A percentile compares a stretch with the other conserved stretches of the same genome.
These are phyloP conservation scores for Suillus hirtellus DNA, from an alignment of 768 basidiomycete genomes.

Conservation along the genomic window DNA sequence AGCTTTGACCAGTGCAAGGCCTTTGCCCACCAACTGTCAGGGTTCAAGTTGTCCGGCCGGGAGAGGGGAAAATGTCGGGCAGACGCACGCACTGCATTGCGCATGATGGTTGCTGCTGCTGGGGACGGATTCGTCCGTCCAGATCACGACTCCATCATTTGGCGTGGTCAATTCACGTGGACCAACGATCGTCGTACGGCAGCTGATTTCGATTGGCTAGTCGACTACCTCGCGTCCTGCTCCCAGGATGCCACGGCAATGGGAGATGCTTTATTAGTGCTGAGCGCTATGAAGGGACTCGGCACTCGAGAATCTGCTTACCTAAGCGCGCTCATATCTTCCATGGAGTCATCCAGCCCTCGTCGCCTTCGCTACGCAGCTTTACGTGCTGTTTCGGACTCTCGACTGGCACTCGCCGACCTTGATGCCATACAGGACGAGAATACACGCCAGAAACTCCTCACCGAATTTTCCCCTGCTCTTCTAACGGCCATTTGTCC, in stretches of 20 bases:
- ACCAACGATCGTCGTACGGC: neutral
- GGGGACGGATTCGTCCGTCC: neutral
- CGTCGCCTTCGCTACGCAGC: slow-evolving; percentile 7
- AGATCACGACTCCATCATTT: neutral
- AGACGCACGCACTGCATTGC: slow-evolving; percentile 3
- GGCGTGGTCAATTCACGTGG: slow-evolving; percentile 6
- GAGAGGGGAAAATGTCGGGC: neutral
- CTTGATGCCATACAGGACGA: neutral
- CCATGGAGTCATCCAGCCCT: slow-evolving; percentile 1
- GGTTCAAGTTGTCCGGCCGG: neutral
- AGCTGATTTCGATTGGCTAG: slow-evolving; percentile 5
- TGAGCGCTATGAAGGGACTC: slow-evolving; percentile 5
- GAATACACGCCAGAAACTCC: neutral
- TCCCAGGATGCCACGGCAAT: neutral
- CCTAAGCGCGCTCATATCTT: neutral
- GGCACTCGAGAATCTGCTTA: neutral
- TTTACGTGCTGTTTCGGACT: slow-evolving; percentile 1
- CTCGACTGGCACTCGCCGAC: neutral
- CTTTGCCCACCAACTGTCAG: neutral
- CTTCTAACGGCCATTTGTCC: neutral
- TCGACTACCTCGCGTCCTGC: neutral
- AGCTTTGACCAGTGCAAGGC: neutral
- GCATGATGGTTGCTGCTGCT: slow-evolving; percentile 4
- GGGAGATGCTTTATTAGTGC: neutral
- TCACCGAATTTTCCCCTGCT: neutral